Conservation (phyloP, 2,329 filamentous ascomycete genomes). For the Xylaria sp. region DNA sequence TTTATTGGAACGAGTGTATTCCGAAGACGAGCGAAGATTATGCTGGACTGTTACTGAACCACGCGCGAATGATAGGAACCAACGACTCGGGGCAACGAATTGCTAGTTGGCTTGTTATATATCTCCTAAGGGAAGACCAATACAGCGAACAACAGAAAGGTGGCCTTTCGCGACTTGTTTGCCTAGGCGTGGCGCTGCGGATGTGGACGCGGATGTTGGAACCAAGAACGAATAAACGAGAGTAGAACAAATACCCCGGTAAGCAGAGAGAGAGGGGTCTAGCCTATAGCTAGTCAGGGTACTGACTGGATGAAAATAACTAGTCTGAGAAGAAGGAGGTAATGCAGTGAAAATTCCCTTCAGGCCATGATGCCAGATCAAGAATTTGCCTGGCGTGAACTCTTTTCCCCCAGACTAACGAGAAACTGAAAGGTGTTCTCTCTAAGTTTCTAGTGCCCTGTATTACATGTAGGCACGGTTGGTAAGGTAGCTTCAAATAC, state of each 20-base stretch:
- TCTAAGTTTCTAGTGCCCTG: neutral
- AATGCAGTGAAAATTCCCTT: conserved; percentile 4
- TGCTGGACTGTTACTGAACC: neutral
- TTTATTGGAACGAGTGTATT: conserved; percentile 1
- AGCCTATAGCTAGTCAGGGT: neutral
- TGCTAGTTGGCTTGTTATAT: neutral
- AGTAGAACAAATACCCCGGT: conserved; percentile 1
- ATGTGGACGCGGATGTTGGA: conserved; percentile 5
- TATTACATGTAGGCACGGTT: neutral
- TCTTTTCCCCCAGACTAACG: conserved; percentile 30
- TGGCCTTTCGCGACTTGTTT: conserved; percentile 33
- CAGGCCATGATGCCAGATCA: conserved; percentile 16
- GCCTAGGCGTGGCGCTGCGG: conserved; percentile 20
- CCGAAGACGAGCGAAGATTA: neutral
- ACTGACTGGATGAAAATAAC: neutral
- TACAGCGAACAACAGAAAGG: conserved; percentile 1
- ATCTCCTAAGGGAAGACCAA: neutral
- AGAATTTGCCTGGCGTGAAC: conserved; percentile 18
- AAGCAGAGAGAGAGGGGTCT: neutral
- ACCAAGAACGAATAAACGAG: conserved; percentile 19
- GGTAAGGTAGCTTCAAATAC: neutral
- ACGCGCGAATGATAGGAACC: neutral
- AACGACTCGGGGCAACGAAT: neutral
- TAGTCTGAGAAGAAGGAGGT: too few relatives aligned
- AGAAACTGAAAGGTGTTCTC: conserved; percentile 40